These are phyloP conservation scores for Boletellus emodensis DNA, from an alignment of 768 basidiomycete genomes.

Conservation along the genomic window DNA sequence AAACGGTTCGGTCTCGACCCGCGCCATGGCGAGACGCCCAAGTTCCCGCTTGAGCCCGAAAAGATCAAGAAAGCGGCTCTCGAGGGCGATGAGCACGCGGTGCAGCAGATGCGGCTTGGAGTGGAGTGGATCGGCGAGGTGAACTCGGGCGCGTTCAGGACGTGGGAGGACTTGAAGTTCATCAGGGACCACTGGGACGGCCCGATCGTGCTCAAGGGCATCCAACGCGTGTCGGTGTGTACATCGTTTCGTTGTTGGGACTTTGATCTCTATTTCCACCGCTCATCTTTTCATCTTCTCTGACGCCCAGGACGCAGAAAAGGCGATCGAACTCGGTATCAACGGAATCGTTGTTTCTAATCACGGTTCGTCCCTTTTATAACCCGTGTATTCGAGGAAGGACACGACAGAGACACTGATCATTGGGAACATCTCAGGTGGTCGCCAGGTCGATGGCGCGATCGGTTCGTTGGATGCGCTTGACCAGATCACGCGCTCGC, in stretches of 20 bases:
- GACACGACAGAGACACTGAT: no score
- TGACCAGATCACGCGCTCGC: no score
- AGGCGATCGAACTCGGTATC: slow-evolving; percentile 44
- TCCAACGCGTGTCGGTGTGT: slow-evolving; percentile 58
- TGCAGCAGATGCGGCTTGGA: slow-evolving; percentile 43
- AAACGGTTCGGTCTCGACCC: slow-evolving; percentile 43
- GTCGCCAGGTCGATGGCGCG: no score
- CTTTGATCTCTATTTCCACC: no score
- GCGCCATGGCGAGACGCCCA: slow-evolving; percentile 35
- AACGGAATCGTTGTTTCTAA: slow-evolving; percentile 81
- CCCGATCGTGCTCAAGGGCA: slow-evolving; percentile 73
- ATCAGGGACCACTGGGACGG: slow-evolving; percentile 74
- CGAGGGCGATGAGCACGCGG: slow-evolving; percentile 46
- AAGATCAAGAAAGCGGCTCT: slow-evolving; percentile 39
- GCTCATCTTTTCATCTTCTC: background rate
- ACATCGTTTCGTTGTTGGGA: background rate
- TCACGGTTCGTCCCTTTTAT: slow-evolving; percentile 47
- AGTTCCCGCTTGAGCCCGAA: slow-evolving; percentile 58
- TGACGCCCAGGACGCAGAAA: slow-evolving; percentile 42
- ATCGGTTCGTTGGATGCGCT: no score
- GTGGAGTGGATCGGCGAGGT: slow-evolving; percentile 58
- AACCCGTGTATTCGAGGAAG: no score
- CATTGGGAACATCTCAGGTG: no score
- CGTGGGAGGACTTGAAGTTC: slow-evolving; percentile 71
- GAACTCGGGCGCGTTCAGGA: slow-evolving; percentile 57